Base-by-base conservation (phyloP, 305 asterid genomes). In the Stenogyne calaminthoides region DNA sequence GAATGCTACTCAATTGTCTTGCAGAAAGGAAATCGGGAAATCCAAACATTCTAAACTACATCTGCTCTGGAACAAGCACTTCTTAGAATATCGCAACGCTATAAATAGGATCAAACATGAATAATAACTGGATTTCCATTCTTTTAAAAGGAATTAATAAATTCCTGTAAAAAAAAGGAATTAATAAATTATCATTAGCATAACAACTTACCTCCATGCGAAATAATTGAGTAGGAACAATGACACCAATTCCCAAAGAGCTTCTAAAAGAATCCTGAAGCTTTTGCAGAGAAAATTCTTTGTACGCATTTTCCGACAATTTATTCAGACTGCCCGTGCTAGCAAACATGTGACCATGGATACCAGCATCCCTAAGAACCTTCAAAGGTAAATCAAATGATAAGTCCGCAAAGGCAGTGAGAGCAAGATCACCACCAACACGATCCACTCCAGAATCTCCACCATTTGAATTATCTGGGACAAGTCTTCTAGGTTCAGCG, bases 341-440 rank as follows among this genome's bases (percentile, higher is more conserved):
- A 77, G 98, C 95, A 82, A 95, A 95, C 42, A 78, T 77, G 49
- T 95, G 99, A 12, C 93, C 98, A 71, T 95, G 97, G 64, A 95
- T 88, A 71, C 97, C 99, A 62, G 99, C 91, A 67, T 89, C 91
- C 75, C 93, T 85, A 9, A 92, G 76, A 73, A 89, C 84, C 85
- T 77, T 88, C 88, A 92, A 68, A 8, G 99, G 98, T 52, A 95
- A 82, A 84, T 92, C 97, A 83, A 95, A 91, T 20, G 98, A 95
- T 20, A 95, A 77, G 76, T 95, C 99, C 16, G 92, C 95, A 85
- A 95, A 95, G 73, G 90, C 96, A 68, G 97, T 80, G 52, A 92
- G 82, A 5, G 97, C 96, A 80, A 95, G 91, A 78, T 95, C 98
- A 73, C 98, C 99, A 12, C 99, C 98, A 64, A 89, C 77, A 73